phyloP scores from a whole-genome alignment of 129 eudicot species.

The Silybum marianum region DNA sequence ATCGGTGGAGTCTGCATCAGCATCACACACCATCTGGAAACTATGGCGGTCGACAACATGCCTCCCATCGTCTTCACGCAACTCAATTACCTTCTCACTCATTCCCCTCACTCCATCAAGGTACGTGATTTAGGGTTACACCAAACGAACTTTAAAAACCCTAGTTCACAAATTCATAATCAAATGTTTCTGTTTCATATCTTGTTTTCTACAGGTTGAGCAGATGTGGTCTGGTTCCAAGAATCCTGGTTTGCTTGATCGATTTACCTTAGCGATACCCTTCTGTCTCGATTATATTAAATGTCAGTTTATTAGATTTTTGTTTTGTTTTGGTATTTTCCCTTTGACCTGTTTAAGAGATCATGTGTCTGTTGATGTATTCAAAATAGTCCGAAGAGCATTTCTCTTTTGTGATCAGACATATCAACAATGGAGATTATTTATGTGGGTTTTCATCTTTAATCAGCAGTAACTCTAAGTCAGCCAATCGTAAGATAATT shows the following conservation, averaged over 20 bases:
- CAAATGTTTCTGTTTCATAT: not conserved
- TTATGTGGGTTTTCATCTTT: not conserved
- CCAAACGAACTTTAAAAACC: conserved; percentile 1
- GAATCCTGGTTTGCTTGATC: conserved; percentile 60
- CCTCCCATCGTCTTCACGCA: conserved; percentile 81
- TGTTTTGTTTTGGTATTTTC: not conserved
- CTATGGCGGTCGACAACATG: conserved; percentile 67
- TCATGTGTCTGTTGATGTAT: not conserved
- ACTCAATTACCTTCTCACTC: conserved; percentile 66
- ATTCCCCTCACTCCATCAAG: conserved; percentile 82
- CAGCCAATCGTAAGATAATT: too few relatives aligned
- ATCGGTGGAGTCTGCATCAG: conserved; percentile 17
- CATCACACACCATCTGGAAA: not conserved
- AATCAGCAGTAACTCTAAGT: too few relatives aligned
- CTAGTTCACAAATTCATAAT: conserved; percentile 7
- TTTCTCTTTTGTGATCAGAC: not conserved
- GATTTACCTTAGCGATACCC: conserved; percentile 77
- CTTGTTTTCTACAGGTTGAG: conserved; percentile 61
- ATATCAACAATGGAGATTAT: too few relatives aligned
- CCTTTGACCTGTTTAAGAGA: not conserved
- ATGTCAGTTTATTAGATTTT: conserved; percentile 41
- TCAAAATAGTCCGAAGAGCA: not conserved
- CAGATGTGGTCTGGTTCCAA: conserved; percentile 84
- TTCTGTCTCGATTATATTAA: conserved; percentile 80
- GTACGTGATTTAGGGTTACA: conserved; percentile 39